Evolutionary conservation across 2,329 filamentous ascomycete species (phyloP).

Genomic region (Coleophoma cylindrospora): DNA sequence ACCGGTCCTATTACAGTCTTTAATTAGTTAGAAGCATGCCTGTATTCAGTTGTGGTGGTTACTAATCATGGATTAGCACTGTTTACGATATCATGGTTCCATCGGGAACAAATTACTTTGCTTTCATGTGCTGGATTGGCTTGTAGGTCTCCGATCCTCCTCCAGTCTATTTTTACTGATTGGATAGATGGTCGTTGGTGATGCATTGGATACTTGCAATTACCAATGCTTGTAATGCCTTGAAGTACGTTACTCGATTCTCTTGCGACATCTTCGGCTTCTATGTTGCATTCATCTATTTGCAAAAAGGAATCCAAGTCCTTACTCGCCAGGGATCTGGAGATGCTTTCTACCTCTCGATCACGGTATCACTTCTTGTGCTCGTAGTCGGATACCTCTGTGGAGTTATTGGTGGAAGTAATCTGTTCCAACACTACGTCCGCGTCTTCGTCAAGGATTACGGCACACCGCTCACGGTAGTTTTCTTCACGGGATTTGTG

Average conservation of each 20-base stretch:
- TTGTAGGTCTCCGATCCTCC: conserved; percentile 34
- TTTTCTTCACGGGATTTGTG: conserved; percentile 89
- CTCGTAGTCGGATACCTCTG: conserved; percentile 73
- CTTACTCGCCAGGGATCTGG: conserved; percentile 67
- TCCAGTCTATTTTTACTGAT: conserved; percentile 6
- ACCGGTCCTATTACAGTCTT: conserved; percentile 91
- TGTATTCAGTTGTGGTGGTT: neutral
- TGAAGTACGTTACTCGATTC: conserved; percentile 88
- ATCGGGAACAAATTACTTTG: conserved; percentile 74
- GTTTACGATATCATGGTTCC: conserved; percentile 84
- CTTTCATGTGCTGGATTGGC: conserved; percentile 90
- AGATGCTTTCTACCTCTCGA: conserved; percentile 69
- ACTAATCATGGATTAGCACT: conserved; percentile 54
- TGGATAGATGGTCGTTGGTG: conserved; percentile 67
- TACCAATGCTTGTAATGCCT: conserved; percentile 80
- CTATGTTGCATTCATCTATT: conserved; percentile 87
- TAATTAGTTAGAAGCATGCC: conserved; percentile 58
- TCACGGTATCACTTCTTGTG: conserved; percentile 72
- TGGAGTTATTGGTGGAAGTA: conserved; percentile 64
- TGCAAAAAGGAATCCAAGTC: conserved; percentile 87
- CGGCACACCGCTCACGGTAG: conserved; percentile 73
- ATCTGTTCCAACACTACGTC: conserved; percentile 68
- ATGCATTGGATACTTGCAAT: conserved; percentile 82
- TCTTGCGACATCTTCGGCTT: conserved; percentile 93
- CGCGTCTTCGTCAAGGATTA: conserved; percentile 87